These are phyloP conservation scores for Calonectria pauciramosa DNA, from an alignment of 2,329 filamentous ascomycete species.

Conservation along the genomic window DNA sequence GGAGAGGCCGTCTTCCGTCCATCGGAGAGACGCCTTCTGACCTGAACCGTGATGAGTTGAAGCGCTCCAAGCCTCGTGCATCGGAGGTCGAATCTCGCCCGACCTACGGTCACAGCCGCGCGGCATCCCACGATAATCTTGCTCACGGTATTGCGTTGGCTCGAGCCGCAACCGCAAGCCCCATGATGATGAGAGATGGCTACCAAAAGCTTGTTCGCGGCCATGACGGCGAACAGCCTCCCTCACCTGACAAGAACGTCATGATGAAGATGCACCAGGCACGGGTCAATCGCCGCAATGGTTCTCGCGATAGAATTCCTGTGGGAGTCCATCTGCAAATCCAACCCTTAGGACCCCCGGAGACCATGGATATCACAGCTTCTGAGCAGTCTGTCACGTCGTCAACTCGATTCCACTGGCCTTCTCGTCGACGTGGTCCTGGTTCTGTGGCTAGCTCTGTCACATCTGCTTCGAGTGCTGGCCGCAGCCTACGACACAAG, in stretches of 20 bases:
- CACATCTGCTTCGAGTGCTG: slow-evolving; percentile 68
- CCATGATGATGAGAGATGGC: slow-evolving; percentile 71
- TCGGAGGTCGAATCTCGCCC: slow-evolving; percentile 45
- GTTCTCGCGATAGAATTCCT: slow-evolving; percentile 84
- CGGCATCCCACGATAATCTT: slow-evolving; percentile 58
- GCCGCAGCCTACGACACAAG: slow-evolving; percentile 64
- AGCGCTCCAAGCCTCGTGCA: slow-evolving; percentile 36
- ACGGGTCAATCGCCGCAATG: slow-evolving; percentile 72
- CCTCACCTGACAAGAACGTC: slow-evolving; percentile 73
- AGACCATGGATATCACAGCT: slow-evolving; percentile 67
- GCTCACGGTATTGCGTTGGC: slow-evolving; percentile 63
- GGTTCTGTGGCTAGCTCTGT: slow-evolving; percentile 70
- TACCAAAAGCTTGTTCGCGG: slow-evolving; percentile 53
- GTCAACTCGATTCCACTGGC: slow-evolving; percentile 69
- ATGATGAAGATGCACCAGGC: slow-evolving; percentile 72
- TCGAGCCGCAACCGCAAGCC: slow-evolving; percentile 77
- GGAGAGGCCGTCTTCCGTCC: slow-evolving; percentile 78
- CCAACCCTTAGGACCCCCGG: slow-evolving; percentile 66
- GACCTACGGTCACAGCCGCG: slow-evolving; percentile 53
- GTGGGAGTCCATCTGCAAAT: slow-evolving; percentile 77
- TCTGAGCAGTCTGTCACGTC: slow-evolving; percentile 69
- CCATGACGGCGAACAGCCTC: slow-evolving; percentile 62
- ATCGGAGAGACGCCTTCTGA: slow-evolving; percentile 73
- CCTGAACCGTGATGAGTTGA: slow-evolving; percentile 48
- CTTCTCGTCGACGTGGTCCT: slow-evolving; percentile 65